Percentiles rank a stretch among this genome's conserved stretches.
Evolutionary conservation across 345 rosid genomes (phyloP).

Genomic region (Microcos paniculata): DNA sequence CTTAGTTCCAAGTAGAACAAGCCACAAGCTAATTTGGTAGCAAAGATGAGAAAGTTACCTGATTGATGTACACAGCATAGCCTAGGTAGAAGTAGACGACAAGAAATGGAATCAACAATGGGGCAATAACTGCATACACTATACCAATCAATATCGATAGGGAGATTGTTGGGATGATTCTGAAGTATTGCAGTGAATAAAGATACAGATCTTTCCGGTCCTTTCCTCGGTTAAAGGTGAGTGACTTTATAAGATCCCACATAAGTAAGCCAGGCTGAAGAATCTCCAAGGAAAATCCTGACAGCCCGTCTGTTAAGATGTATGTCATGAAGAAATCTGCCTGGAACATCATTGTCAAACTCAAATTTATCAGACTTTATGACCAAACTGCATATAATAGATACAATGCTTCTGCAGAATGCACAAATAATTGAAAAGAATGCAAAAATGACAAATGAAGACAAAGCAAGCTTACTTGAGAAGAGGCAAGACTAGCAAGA

Average conservation of each 20-base stretch:
- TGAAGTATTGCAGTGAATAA: constrained; percentile 67
- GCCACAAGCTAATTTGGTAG: not conserved
- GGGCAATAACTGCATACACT: constrained; percentile 83
- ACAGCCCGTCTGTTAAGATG: constrained; percentile 80
- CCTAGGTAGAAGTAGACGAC: constrained; percentile 80
- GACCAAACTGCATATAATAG: not conserved
- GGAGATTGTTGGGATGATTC: constrained; percentile 72
- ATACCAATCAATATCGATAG: constrained; percentile 73
- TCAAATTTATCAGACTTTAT: constrained; percentile 1
- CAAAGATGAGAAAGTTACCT: constrained; percentile 44
- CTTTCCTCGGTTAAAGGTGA: constrained; percentile 47
- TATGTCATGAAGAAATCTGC: constrained; percentile 87
- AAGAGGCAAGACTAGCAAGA: constrained; percentile 82
- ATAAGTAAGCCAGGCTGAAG: constrained; percentile 71
- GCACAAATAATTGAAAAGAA: not conserved
- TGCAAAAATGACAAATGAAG: not conserved
- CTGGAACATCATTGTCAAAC: constrained; percentile 38
- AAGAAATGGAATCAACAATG: constrained; percentile 79
- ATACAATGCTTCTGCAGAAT: not conserved
- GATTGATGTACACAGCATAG: constrained; percentile 74
- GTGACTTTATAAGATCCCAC: constrained; percentile 51
- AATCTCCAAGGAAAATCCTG: constrained; percentile 82
- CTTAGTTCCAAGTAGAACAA: not conserved
- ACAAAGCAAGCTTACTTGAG: constrained; percentile 56
- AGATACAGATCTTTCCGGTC: constrained; percentile 70